Conservation (phyloP, 768 basidiomycete genomes). For the Hygrocybe coccinea region DNA sequence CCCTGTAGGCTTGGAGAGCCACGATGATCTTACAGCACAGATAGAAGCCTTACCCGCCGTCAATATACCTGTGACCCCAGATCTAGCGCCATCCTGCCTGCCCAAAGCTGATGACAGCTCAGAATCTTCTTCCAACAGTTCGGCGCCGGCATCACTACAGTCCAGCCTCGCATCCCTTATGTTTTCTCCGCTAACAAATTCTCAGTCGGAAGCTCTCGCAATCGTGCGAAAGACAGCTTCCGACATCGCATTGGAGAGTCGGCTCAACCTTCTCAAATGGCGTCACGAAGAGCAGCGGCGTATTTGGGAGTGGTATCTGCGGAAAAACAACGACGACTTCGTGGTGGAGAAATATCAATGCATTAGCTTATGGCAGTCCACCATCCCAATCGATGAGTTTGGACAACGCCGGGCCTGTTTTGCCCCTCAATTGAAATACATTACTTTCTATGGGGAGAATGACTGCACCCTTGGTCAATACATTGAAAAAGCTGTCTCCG, state of each 20-base stretch:
- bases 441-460: conserved; percentile 89
- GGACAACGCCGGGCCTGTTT: conserved; percentile 71
- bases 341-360: conserved; percentile 91
- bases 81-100: conserved; percentile 24
- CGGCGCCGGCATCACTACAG: conserved; percentile 20
- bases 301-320: conserved; percentile 93
- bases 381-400: conserved; percentile 67
- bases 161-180: background rate
- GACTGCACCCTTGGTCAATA: conserved; percentile 91
- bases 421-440: conserved; percentile 63
- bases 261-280: conserved; percentile 63
- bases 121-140: conserved; percentile 39
- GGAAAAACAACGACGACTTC: conserved; percentile 81
- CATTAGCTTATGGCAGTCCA: conserved; percentile 75
- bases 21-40: conserved; percentile 58
- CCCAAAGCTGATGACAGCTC: conserved; percentile 31
- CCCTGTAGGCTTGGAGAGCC: conserved; percentile 18
- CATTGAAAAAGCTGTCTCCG: conserved; percentile 73
- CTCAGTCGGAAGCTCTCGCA: conserved; percentile 32
- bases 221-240: conserved; percentile 53
- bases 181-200: conserved; percentile 19
- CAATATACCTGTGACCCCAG: conserved; percentile 33
- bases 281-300: conserved; percentile 83
- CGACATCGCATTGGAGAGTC: conserved; percentile 74
- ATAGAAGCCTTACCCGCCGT: conserved; percentile 52